Conservation (phyloP, 139 green algal species). For the Tetradesmus obliquus region DNA sequence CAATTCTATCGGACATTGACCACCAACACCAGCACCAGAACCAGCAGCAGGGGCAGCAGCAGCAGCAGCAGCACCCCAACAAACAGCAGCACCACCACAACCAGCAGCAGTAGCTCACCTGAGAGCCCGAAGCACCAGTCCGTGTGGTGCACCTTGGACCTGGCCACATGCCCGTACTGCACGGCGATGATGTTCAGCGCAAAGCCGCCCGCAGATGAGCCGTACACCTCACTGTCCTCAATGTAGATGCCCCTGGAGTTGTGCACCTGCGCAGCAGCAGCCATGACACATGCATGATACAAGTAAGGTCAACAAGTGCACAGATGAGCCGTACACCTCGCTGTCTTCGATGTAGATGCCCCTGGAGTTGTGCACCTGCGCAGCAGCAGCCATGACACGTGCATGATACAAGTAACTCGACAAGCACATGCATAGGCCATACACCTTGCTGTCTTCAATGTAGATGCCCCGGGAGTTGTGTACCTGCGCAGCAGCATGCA, state of each 20-base stretch:
- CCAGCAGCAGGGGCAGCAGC: no score
- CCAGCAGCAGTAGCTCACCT: neutral
- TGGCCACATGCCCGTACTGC: constrained; percentile 40
- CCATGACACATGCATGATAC: no score
- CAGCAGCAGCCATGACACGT: neutral
- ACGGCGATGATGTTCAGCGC: constrained; percentile 4
- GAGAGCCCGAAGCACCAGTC: constrained; percentile 38
- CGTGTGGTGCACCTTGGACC: neutral
- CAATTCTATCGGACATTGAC: no score
- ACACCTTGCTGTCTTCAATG: constrained; percentile 35
- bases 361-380: constrained; percentile 31
- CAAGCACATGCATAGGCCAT: neutral
- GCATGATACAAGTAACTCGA: no score
- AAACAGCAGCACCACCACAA: no score
- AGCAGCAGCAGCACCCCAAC: no score
- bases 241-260: constrained; percentile 37
- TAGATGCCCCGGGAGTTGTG: constrained; percentile 37
- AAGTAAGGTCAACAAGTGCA: no score
- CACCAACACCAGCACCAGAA: no score
- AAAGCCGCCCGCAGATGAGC: neutral
- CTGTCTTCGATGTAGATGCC: constrained; percentile 46
- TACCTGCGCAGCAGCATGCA: neutral
- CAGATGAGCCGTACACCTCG: neutral
- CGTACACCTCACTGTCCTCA: constrained; percentile 25
- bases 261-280: constrained; percentile 23